Percentiles rank a stretch among this genome's conserved stretches.
These are phyloP conservation scores for Fusarium nodosum DNA, from an alignment of 2,329 filamentous ascomycete genomes.

Conservation along the genomic window DNA sequence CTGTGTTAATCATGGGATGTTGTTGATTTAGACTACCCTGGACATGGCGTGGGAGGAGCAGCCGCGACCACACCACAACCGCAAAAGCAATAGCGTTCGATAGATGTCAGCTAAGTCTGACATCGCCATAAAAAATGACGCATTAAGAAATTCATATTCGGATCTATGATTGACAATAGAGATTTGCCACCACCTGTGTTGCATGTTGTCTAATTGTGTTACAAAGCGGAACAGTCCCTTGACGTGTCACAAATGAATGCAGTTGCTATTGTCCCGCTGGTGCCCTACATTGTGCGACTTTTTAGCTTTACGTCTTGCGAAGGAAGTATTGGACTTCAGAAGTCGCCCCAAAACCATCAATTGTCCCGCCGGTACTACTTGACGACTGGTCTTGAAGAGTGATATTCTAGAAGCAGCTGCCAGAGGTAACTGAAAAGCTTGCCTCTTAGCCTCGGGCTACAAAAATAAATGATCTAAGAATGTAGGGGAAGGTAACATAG, in stretches of 20 bases:
- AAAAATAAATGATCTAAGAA: neutral
- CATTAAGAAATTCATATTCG: neutral
- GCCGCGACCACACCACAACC: neutral
- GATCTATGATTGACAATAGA: neutral
- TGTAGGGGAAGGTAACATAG: neutral
- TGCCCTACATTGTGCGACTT: no score
- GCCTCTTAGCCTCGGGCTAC: neutral
- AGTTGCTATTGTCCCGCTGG: neutral
- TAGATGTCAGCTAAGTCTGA: neutral
- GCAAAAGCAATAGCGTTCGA: neutral
- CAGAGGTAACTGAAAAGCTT: neutral
- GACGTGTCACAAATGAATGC: neutral
- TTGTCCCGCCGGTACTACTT: neutral
- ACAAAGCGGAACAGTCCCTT: neutral
- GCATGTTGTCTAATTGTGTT: neutral
- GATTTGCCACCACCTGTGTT: neutral
- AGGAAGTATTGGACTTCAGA: no score
- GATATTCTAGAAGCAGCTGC: neutral
- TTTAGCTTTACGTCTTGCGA: no score
- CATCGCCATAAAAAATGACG: conserved; percentile 1
- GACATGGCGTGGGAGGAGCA: neutral
- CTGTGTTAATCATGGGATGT: neutral
- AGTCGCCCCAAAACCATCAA: no score
- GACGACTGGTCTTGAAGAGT: neutral
- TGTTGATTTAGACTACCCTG: conserved; percentile 5